Percentiles rank a stretch among this genome's conserved stretches.
These are phyloP conservation scores for Diaporthe sp. DNA, from an alignment of 2,329 filamentous ascomycete genomes.

Conservation along the genomic window DNA sequence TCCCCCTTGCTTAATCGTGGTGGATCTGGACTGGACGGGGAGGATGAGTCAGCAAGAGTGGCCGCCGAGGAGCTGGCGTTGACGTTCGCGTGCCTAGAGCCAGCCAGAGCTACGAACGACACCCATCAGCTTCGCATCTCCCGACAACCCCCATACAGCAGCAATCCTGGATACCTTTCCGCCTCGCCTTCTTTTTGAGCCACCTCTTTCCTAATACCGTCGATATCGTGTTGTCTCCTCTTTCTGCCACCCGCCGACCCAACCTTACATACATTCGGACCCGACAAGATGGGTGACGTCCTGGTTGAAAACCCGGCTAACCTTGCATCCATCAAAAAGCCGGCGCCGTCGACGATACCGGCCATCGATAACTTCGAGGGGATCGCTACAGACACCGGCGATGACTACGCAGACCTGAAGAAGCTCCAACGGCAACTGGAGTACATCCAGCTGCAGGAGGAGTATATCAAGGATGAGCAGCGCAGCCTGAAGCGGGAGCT, in stretches of 20 bases:
- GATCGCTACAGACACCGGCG: conserved; percentile 80
- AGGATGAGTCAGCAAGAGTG: conserved; percentile 27
- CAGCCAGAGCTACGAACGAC: conserved; percentile 11
- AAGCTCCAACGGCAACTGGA: conserved; percentile 96
- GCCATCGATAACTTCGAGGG: conserved; percentile 93
- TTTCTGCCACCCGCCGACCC: neutral
- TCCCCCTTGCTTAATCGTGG: no score
- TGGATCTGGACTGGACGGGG: neutral
- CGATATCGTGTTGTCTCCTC: neutral
- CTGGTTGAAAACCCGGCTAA: conserved; percentile 84
- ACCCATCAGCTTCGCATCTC: conserved; percentile 19
- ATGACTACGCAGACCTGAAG: conserved; percentile 96
- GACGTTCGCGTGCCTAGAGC: conserved; percentile 36
- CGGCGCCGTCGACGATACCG: conserved; percentile 82
- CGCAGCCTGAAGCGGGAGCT: conserved; percentile 97
- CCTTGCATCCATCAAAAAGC: conserved; percentile 84
- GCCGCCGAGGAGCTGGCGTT: conserved; percentile 32
- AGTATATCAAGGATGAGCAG: conserved; percentile 99
- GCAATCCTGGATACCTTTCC: conserved; percentile 21
- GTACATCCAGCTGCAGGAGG: conserved; percentile 98
- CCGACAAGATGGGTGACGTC: conserved; percentile 81
- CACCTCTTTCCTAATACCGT: neutral
- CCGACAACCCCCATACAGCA: conserved; percentile 21
- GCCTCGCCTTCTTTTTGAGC: conserved; percentile 19
- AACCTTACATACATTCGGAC: conserved; percentile 9